A percentile compares a stretch with the other conserved stretches of the same genome.
phyloP scores from a whole-genome alignment of 441 rosid species.

The Arabidopsis hybrid region DNA sequence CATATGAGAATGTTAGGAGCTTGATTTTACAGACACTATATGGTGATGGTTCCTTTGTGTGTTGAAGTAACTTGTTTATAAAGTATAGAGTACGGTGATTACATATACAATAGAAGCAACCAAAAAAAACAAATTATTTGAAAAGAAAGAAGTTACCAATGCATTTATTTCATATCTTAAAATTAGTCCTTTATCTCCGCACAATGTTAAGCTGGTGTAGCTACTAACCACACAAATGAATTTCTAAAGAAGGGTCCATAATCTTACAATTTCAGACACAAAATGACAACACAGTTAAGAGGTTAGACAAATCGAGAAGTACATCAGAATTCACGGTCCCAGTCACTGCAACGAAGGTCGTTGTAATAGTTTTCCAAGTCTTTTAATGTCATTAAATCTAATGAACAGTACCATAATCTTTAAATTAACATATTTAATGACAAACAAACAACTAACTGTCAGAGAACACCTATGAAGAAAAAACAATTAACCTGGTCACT shows the following conservation, averaged over 20 bases:
- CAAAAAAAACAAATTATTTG: neutral
- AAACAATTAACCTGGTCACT: neutral
- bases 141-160: neutral
- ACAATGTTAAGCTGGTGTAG: neutral
- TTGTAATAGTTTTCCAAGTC: neutral
- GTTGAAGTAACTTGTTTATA: slow-evolving; percentile 22
- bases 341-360: neutral
- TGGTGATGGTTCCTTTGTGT: slow-evolving; percentile 17
- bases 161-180: neutral
- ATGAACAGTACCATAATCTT: neutral
- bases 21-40: neutral
- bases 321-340: neutral
- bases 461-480: neutral
- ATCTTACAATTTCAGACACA: neutral
- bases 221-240: neutral
- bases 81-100: neutral
- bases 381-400: neutral
- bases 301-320: neutral
- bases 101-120: neutral
- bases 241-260: neutral
- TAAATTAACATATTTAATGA: neutral
- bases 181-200: neutral
- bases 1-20: slow-evolving; percentile 19
- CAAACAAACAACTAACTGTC: neutral
- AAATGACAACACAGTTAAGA: neutral